Percentiles rank a stretch among this genome's conserved stretches.
Evolutionary conservation across 2,329 filamentous ascomycete species (phyloP).

Genomic region (Colletotrichum musae): DNA sequence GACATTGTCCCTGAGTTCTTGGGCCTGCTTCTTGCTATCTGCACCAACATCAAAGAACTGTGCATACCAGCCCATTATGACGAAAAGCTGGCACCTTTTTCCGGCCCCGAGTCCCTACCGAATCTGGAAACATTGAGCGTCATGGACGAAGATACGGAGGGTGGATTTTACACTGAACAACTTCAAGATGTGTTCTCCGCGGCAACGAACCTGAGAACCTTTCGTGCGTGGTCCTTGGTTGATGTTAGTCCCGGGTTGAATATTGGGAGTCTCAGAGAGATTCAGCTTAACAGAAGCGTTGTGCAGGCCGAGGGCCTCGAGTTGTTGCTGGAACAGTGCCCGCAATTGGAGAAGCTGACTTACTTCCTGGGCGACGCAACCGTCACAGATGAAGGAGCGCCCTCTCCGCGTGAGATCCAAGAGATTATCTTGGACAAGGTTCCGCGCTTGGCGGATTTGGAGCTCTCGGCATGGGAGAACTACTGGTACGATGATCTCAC

Average conservation of each 20-base stretch:
- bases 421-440: neutral
- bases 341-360: neutral
- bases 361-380: neutral
- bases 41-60: neutral
- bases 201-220: neutral
- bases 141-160: neutral
- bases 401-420: neutral
- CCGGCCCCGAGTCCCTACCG: neutral
- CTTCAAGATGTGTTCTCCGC: neutral
- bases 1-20: neutral
- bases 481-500: neutral
- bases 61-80: neutral
- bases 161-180: neutral
- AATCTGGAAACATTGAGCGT: neutral
- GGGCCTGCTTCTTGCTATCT: constrained; percentile 1
- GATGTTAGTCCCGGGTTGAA: neutral
- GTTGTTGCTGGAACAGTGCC: neutral
- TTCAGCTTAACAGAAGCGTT: neutral
- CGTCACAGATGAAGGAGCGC: neutral
- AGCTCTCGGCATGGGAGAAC: neutral
- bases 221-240: neutral
- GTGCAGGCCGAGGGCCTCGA: neutral
- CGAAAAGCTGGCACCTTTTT: neutral
- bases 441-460: neutral
- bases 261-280: neutral